A percentile compares a stretch with the other conserved stretches of the same genome.
Conservation (phyloP, 768 basidiomycete genomes). For the Mycena chlorophos region DNA sequence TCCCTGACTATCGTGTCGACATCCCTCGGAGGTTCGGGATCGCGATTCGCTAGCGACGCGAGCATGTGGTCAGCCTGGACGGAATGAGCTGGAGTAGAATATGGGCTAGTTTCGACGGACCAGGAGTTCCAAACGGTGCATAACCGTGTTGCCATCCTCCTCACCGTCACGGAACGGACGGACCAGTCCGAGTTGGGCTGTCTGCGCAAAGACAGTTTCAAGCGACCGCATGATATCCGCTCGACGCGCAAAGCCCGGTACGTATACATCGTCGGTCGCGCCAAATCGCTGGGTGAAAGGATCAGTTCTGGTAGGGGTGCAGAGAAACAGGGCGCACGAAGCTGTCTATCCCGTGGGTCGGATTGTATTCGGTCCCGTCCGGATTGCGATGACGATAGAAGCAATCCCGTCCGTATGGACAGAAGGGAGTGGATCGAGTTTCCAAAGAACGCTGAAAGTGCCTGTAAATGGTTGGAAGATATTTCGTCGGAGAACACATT, state of each 20-base stretch:
- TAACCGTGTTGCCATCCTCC: conserved; percentile 26
- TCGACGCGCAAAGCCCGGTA: conserved; percentile 2
- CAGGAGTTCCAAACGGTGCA: conserved; percentile 33
- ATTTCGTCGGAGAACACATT: background rate
- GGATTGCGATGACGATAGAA: conserved; percentile 72
- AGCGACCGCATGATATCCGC: conserved; percentile 17
- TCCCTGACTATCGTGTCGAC: conserved; percentile 14
- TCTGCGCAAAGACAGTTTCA: conserved; percentile 21
- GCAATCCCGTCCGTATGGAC: conserved; percentile 80
- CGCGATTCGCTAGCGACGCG: conserved; percentile 17
- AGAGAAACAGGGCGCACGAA: conserved; percentile 40
- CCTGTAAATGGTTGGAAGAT: conserved; percentile 33
- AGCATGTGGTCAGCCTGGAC: conserved; percentile 38
- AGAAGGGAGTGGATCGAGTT: conserved; percentile 48
- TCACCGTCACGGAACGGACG: conserved; percentile 15
- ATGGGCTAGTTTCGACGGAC: conserved; percentile 23
- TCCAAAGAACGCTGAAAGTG: conserved; percentile 60
- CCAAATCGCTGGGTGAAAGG: conserved; percentile 13
- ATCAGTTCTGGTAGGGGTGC: background rate
- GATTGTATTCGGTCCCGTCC: conserved; percentile 64
- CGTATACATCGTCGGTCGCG: background rate
- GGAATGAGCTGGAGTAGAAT: background rate
- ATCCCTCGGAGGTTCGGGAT: conserved; percentile 12
- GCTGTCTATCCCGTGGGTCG: conserved; percentile 53
- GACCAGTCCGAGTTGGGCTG: conserved; percentile 17